Base-by-base conservation (phyloP, 306 rosid species). In the Glycine soja region DNA sequence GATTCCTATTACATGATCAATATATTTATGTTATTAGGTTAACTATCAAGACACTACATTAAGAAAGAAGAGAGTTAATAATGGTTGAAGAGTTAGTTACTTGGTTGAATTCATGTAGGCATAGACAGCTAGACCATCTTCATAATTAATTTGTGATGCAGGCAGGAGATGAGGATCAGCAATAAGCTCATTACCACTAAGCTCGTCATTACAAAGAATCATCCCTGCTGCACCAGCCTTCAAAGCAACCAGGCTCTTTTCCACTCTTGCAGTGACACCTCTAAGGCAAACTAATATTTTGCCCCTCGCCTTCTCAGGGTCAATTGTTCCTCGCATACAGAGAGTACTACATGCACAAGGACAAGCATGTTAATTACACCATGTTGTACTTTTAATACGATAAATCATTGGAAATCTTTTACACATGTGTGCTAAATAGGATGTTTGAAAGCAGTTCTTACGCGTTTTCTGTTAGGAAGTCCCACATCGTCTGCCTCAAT, bases 151-250 rank as follows among this genome's bases (percentile, higher is more conserved):
- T 3, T 91, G 92, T 42, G 93, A 70, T 7, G 98, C 69, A 0
- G 98, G 94, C 7, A 91, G 72, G 2, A 91, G 19, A 75, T 91
- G 93, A 46, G 87, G 80, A 82, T 93, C 94, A 8, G 90, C 83
- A 53, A 51, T 42, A 42, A 84, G 63, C 43, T 80, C 87, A 19
- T 79, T 75, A 3, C 90, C 92, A 62, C 16, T 61, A 0, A 0
- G 0, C 64, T 62, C 0, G 38, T 84, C 87, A 76, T 93, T 90
- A 64, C 91, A 91, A 51, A 93, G 93, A 82, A 93, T 88, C 95
- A 91, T 89, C 56, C 98, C 98, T 12, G 34, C 93, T 45, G 95
- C 95, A 11, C 95, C 97, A 10, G 89, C 95, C 16, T 82, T 66
- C 46, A 82, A 72, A 3, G 92, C 92, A 66, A 79, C 84, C 58